These are phyloP conservation scores for Rhizoctonia solani DNA, from an alignment of 1,284 basidiomycete species.

Conservation along the genomic window DNA sequence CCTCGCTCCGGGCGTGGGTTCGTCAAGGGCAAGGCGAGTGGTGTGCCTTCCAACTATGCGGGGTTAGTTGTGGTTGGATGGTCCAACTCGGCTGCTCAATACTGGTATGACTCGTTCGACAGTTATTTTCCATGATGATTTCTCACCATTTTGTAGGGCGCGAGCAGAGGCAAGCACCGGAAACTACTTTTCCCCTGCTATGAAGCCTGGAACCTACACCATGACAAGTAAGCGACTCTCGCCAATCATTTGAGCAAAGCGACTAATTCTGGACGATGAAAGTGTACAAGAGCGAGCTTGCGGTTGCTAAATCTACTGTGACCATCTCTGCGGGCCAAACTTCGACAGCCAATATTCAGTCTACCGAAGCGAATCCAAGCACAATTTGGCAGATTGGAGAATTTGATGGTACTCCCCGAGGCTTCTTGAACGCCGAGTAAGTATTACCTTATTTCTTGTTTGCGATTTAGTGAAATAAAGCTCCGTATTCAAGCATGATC, in stretches of 20 bases:
- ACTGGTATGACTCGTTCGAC: slow-evolving; percentile 45
- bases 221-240: slow-evolving; percentile 42
- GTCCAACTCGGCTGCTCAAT: slow-evolving; percentile 55
- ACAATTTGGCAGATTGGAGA: slow-evolving; percentile 55
- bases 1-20: slow-evolving; percentile 52
- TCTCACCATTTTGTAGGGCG: not conserved
- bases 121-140: not conserved
- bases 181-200: slow-evolving; percentile 50
- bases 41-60: slow-evolving; percentile 48
- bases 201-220: slow-evolving; percentile 56
- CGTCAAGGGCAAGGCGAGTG: slow-evolving; percentile 52
- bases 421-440: slow-evolving; percentile 54
- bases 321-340: slow-evolving; percentile 50
- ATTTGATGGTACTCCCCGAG: slow-evolving; percentile 53
- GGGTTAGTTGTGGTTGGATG: slow-evolving; percentile 44
- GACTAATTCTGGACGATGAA: too few relatives aligned
- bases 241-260: slow-evolving; percentile 3
- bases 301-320: slow-evolving; percentile 50
- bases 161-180: slow-evolving; percentile 46
- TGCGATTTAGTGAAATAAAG: not conserved
- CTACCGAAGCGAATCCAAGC: slow-evolving; percentile 45
- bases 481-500: slow-evolving; percentile 46
- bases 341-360: slow-evolving; percentile 43
- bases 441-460: slow-evolving; percentile 23
- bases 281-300: slow-evolving; percentile 51